Conservation (phyloP, 768 basidiomycete species). For the Tricholoma furcatifolium region DNA sequence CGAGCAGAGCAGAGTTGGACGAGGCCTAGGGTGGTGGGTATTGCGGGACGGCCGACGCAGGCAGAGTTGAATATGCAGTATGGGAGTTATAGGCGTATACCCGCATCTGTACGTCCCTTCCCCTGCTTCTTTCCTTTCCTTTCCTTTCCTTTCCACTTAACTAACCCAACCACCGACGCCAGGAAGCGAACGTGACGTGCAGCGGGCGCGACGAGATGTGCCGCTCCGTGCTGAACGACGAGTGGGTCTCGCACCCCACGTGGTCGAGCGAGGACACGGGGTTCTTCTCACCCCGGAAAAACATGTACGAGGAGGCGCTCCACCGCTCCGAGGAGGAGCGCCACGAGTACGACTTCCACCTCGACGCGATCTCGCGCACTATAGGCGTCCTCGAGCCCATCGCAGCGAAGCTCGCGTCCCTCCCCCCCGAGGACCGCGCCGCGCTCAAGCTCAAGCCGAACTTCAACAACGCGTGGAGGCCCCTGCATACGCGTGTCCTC, state of each 20-base stretch:
- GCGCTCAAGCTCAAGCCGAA: slow-evolving; percentile 88
- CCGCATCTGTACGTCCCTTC: slow-evolving; percentile 61
- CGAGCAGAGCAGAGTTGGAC: slow-evolving; percentile 53
- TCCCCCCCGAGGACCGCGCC: slow-evolving; percentile 74
- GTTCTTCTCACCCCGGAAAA: slow-evolving; percentile 90
- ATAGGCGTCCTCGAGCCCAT: slow-evolving; percentile 91
- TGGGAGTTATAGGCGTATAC: slow-evolving; percentile 90
- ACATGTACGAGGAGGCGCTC: slow-evolving; percentile 93
- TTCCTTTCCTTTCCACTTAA: not conserved
- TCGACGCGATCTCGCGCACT: slow-evolving; percentile 91
- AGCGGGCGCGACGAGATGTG: slow-evolving; percentile 98
- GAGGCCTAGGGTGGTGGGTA: slow-evolving; percentile 43
- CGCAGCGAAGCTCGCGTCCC: slow-evolving; percentile 77
- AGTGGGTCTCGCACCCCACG: slow-evolving; percentile 97
- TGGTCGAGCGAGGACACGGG: slow-evolving; percentile 94
- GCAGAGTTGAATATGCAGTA: slow-evolving; percentile 70
- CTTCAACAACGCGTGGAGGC: slow-evolving; percentile 82
- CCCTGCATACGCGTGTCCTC: slow-evolving; percentile 88
- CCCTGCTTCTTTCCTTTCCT: too few relatives aligned
- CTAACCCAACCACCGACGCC: not conserved
- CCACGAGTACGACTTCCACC: slow-evolving; percentile 98
- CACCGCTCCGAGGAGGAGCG: slow-evolving; percentile 97
- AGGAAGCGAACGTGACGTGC: slow-evolving; percentile 89
- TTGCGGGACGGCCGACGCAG: slow-evolving; percentile 47
- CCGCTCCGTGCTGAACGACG: slow-evolving; percentile 92